Percentiles rank a stretch among this genome's conserved stretches.
Evolutionary conservation across 176 grass and related monocot species (phyloP).

Genomic region (Aegilops tauschii): DNA sequence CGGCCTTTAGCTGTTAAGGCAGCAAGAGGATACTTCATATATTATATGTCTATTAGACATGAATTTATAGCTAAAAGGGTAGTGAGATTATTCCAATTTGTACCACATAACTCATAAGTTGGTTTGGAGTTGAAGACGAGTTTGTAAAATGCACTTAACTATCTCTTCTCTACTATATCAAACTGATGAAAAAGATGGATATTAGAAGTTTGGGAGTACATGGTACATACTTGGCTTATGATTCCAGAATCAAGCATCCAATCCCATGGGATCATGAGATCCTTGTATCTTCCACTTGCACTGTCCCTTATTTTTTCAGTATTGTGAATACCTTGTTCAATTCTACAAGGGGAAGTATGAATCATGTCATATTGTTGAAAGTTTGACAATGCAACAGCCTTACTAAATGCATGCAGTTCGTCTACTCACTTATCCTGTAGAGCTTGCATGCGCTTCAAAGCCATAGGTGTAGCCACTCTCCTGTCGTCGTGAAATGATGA

Average conservation of each 20-base stretch:
- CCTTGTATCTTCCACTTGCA: slow-evolving; percentile 72
- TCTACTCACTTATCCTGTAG: slow-evolving; percentile 93
- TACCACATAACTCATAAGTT: neutral
- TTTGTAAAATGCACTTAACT: slow-evolving; percentile 13
- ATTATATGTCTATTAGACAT: slow-evolving; percentile 8
- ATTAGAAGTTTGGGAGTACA: slow-evolving; percentile 19
- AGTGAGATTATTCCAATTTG: neutral
- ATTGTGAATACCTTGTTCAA: slow-evolving; percentile 82
- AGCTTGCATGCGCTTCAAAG: slow-evolving; percentile 76
- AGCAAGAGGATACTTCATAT: slow-evolving; percentile 22
- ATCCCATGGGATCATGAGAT: slow-evolving; percentile 90
- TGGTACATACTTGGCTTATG: slow-evolving; percentile 71
- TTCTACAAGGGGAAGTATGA: slow-evolving; percentile 41
- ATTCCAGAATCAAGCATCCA: slow-evolving; percentile 97
- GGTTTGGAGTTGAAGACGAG: slow-evolving; percentile 10
- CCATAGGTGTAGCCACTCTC: slow-evolving; percentile 55
- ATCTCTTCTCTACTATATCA: slow-evolving; percentile 9
- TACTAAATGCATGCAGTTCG: slow-evolving; percentile 19
- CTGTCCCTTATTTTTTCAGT: slow-evolving; percentile 80
- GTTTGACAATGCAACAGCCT: neutral
- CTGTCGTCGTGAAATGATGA: slow-evolving; percentile 72
- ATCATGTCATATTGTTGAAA: neutral
- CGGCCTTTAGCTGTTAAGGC: slow-evolving; percentile 70
- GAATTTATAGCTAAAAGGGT: neutral
- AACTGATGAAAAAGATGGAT: neutral